Percentiles rank a stretch among this genome's conserved stretches.
These are phyloP conservation scores for Sophora flavescens DNA, from an alignment of 306 rosid genomes.

Conservation along the genomic window DNA sequence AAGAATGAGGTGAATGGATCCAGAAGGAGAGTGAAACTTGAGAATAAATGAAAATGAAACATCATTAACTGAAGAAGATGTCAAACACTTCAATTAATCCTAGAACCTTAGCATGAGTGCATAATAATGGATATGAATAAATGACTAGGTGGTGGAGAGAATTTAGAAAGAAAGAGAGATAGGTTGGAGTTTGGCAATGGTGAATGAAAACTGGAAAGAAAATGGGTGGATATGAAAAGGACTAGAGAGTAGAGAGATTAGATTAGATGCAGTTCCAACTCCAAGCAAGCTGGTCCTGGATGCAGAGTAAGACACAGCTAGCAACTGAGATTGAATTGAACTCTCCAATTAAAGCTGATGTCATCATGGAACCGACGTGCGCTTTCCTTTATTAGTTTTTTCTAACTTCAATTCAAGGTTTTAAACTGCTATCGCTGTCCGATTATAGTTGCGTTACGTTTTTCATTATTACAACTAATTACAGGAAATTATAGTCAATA, in stretches of 20 bases:
- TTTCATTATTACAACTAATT: no score
- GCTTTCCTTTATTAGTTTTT: conserved; percentile 2
- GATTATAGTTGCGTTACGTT: no score
- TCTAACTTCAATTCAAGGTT: background rate
- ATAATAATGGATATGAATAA: background rate
- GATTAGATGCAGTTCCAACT: background rate
- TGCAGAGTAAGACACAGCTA: conserved; percentile 42
- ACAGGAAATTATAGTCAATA: no score
- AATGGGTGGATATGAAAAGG: conserved; percentile 13
- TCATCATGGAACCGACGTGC: conserved; percentile 64
- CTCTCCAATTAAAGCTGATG: conserved; percentile 32
- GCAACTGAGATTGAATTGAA: conserved; percentile 17
- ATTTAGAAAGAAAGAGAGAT: no score
- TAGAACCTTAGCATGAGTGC: background rate
- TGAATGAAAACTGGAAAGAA: background rate
- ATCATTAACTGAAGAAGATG: background rate
- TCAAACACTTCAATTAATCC: conserved; percentile 30
- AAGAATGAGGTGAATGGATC: conserved; percentile 48
- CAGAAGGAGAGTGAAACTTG: conserved; percentile 42
- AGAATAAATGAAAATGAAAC: conserved; percentile 37
- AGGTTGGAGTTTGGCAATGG: no score
- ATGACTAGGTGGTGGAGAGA: background rate
- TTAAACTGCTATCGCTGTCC: no score
- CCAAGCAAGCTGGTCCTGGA: conserved; percentile 30
- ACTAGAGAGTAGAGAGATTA: conserved; percentile 10